Base-by-base conservation (phyloP, 768 basidiomycete genomes). In the Xerocomus spinulosus region DNA sequence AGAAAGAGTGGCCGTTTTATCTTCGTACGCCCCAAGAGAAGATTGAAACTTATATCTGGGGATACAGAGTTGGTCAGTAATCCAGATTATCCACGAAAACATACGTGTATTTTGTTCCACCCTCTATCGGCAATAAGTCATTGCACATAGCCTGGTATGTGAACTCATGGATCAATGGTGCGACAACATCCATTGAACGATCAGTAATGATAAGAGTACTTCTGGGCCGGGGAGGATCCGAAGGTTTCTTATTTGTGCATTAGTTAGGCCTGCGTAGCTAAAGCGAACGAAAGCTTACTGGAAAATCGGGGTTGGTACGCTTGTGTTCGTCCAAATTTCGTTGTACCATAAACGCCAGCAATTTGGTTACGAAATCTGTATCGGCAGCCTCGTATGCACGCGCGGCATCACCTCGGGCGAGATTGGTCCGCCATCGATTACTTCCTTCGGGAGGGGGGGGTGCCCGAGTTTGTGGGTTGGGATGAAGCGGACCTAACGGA, bases 131-230 rank as follows among this genome's bases (percentile, higher is more conserved):
- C 5, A 99, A 75, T 17, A 99, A 68, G 66, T 99, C 96, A 57
- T 93, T 92, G 41, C 87, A 87, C 96, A 99, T 99, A 0, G 96
- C 95, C 68, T 98, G 96, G 67, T 98, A 99, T 18, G 95, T 98
- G 63, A 99, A 99, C 62, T 98, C 96, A 64, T 99, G 96, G 29
- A 96, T 64, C 51, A 97, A 80, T 2, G 96, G 96, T 3, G 92
- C 86, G 21, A 87, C 62, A 58, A 84, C 83, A 67, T 99, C 96
- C 86, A 99, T 92, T 4, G 93, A 80, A n/a, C 96, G 83, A 68
- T 99, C 96, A 5, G 93, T 94, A 50, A 99, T 86, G 60, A 98
- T 77, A 32, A 98, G 71, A 14, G 91, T 87, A 4, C 80, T 83
- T 48, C 87, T 81, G 12, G 87, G 85, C 50, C 92, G 75, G 7